Evolutionary conservation across 768 basidiomycete species (phyloP).

Genomic region (Termitomyces sp.): DNA sequence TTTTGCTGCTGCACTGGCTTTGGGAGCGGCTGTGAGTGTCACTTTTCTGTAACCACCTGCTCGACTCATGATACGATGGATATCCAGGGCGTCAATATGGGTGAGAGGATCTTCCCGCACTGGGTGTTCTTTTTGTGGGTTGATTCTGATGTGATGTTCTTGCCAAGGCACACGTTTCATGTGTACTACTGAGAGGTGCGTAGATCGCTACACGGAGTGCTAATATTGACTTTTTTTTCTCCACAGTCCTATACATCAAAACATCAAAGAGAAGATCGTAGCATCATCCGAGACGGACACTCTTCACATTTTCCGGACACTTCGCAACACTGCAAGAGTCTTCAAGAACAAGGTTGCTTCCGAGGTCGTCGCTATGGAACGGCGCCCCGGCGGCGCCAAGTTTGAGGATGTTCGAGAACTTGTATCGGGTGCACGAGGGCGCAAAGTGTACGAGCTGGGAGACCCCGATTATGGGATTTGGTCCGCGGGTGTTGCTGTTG

Average conservation of each 20-base stretch:
- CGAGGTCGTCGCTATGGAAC: constrained; percentile 84
- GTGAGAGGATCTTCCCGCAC: constrained; percentile 19
- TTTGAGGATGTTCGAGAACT: constrained; percentile 81
- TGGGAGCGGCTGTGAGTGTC: constrained; percentile 69
- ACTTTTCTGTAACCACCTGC: neutral
- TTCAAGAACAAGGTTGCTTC: constrained; percentile 80
- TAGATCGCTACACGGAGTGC: neutral
- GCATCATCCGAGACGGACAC: constrained; percentile 79
- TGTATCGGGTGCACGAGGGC: constrained; percentile 66
- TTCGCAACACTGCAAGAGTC: constrained; percentile 80
- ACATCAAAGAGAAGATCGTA: constrained; percentile 88
- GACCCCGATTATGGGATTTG: constrained; percentile 88
- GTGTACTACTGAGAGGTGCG: constrained; percentile 80
- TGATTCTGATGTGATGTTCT: neutral
- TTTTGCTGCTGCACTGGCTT: constrained; percentile 71
- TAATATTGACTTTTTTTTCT: neutral
- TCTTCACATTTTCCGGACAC: constrained; percentile 84
- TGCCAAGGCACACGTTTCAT: constrained; percentile 80
- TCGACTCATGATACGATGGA: neutral
- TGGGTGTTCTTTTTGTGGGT: constrained; percentile 15
- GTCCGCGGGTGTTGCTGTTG: constrained; percentile 61
- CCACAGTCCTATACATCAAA: constrained; percentile 73
- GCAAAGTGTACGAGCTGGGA: constrained; percentile 74
- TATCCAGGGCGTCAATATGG: constrained; percentile 83
- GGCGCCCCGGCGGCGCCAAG: constrained; percentile 76